Evolutionary conservation across 257 asterid genomes (phyloP), one percentile per base, ranked within the genome.

Genomic region (Solanum ahanhuiri): DNA sequence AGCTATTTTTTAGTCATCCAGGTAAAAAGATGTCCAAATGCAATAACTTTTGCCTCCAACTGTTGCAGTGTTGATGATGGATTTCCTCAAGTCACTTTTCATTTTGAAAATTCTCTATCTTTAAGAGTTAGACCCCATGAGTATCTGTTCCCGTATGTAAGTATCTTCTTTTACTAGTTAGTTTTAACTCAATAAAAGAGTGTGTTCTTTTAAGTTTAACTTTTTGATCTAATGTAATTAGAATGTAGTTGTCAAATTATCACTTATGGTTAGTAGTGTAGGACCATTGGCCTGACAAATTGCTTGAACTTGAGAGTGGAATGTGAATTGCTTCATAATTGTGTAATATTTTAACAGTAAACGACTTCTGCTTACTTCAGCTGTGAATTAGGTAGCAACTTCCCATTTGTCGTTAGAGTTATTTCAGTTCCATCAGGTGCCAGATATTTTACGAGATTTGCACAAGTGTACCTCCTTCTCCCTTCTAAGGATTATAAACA

Each of bases 81-180:
- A 82, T 97, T 97, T 86, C 99, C 98, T 10, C 87, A 89, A 17
- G 98, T 97, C 89, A 91, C 92, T 81, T 94, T 97, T 89, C 98
- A 95, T 90, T 97, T 97, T 83, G 92, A 92, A 91, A 94, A 93
- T 86, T 94, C 96, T 58, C 98, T 97, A 83, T 30, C 89, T 84
- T 91, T 97, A 94, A 95, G 86, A 87, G 98, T 97, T 89, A 91
- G 93, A 92, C 99, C 99, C 87, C 94, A 85, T 18, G 99, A 97
- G 85, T 97, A 97, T 91, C 93, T 97, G 86, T 95, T 97, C 92
- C 95, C 98, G 12, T 93, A 90, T 92, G 99, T 97, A 95, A 94
- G 99, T 95, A 86, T 84, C 85, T 87, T 87, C n/a, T 81, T 48
- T 18, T 48, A 28, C 41, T 20, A 79, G 41, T 41, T 43, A 45